Conservation (phyloP, 164 flowering plant species). For the Platanus orientalis region DNA sequence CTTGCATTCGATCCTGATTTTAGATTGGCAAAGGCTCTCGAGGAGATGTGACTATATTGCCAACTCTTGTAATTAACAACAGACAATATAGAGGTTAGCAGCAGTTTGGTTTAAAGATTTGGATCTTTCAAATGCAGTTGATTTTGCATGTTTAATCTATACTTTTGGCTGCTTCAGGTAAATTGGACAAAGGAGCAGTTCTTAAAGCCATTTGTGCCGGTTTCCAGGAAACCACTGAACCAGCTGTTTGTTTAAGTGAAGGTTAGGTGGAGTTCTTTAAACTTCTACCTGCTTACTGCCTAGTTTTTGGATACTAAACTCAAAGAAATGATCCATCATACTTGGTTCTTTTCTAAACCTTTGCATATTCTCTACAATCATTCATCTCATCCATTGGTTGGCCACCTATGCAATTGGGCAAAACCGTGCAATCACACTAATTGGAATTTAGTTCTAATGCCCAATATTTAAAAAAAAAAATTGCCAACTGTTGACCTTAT, state of each 20-base stretch:
- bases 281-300: neutral
- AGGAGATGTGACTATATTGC: constrained; percentile 95
- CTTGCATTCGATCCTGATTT: constrained; percentile 5
- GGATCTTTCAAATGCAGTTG: neutral
- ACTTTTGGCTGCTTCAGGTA: constrained; percentile 47
- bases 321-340: too few relatives aligned
- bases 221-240: constrained; percentile 92
- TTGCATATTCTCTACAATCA: neutral
- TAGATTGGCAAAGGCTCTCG: constrained; percentile 90
- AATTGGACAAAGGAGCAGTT: constrained; percentile 85
- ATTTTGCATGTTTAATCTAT: neutral
- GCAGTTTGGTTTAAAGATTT: neutral
- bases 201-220: constrained; percentile 95
- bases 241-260: constrained; percentile 70
- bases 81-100: constrained; percentile 84
- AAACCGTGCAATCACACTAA: neutral
- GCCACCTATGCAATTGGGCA: neutral
- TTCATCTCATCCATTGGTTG: neutral
- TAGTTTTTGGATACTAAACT: neutral
- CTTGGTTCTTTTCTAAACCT: neutral
- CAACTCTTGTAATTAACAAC: constrained; percentile 87
- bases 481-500: too few relatives aligned
- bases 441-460: neutral
- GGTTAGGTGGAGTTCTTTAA: constrained; percentile 35
- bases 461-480: too few relatives aligned